phyloP scores from a whole-genome alignment of 805 yeast species.

The Suhomyces xylopsoci region DNA sequence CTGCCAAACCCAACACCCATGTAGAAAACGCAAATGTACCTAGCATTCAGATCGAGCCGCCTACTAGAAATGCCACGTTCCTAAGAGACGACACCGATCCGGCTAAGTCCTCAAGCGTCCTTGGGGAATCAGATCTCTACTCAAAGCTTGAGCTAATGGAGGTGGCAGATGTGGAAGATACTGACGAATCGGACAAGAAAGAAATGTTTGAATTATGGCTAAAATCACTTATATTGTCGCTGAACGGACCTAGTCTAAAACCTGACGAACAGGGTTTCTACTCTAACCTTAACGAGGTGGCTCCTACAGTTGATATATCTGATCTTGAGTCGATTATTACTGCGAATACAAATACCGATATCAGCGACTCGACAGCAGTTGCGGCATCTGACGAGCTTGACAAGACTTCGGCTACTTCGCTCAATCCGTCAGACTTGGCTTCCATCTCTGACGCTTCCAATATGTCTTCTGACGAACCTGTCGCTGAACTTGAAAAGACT shows the following conservation, averaged over 20 bases:
- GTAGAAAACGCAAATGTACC: background rate
- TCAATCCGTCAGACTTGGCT: slow-evolving; percentile 11
- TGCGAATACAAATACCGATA: background rate
- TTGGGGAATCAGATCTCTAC: background rate
- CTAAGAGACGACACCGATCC: background rate
- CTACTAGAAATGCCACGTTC: background rate
- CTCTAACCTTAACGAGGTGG: slow-evolving; percentile 18
- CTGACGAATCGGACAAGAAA: slow-evolving; percentile 5
- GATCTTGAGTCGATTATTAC: slow-evolving; percentile 28
- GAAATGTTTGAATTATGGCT: slow-evolving; percentile 24
- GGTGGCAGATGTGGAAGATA: slow-evolving; percentile 1
- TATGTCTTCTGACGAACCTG: slow-evolving; percentile 7
- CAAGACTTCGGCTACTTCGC: background rate
- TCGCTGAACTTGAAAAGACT: background rate
- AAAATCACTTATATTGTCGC: slow-evolving; percentile 25
- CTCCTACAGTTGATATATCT: slow-evolving; percentile 22
- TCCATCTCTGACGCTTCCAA: slow-evolving; percentile 21
- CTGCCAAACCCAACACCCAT: background rate
- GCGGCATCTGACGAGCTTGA: background rate
- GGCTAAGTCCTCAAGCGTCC: background rate
- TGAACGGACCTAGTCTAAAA: slow-evolving; percentile 11
- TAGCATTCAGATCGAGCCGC: slow-evolving; percentile 1
- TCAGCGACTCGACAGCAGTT: background rate
- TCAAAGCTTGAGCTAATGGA: background rate
- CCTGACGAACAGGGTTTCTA: slow-evolving; percentile 44